Percentiles rank a stretch among this genome's conserved stretches.
These are phyloP conservation scores for Thalassiosira profunda DNA, from an alignment of 108 stramenopile species.

Conservation along the genomic window DNA sequence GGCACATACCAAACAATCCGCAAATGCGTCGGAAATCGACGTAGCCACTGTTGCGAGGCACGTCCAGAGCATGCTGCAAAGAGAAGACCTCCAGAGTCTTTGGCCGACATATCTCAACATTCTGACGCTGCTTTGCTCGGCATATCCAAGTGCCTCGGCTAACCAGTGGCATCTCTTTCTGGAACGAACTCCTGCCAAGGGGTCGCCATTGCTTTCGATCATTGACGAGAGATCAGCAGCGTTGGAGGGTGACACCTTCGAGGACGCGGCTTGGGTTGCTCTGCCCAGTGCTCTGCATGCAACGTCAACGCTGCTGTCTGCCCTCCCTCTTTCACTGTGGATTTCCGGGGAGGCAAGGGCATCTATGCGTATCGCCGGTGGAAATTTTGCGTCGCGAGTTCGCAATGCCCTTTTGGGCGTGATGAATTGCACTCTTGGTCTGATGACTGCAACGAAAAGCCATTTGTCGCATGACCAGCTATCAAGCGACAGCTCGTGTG, in stretches of 20 bases:
- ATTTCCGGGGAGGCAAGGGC: conserved; percentile 32
- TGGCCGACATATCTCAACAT: conserved; percentile 20
- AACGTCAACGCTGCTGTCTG: conserved; percentile 20
- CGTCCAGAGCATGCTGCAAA: conserved; percentile 28
- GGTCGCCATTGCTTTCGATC: conserved; percentile 17
- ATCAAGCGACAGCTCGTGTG: not conserved
- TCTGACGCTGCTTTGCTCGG: conserved; percentile 23
- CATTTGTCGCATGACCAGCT: not conserved
- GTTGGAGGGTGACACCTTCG: not conserved
- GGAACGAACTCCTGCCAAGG: conserved; percentile 22
- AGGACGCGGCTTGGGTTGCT: conserved; percentile 8
- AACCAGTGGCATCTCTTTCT: conserved; percentile 55
- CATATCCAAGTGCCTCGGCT: conserved; percentile 34
- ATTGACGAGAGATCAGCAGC: conserved; percentile 28
- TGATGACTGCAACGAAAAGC: conserved; percentile 25
- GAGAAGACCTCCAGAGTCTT: conserved; percentile 2
- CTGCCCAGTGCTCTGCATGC: conserved; percentile 30
- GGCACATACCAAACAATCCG: not conserved
- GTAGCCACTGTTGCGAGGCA: conserved; percentile 25
- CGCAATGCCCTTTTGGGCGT: conserved; percentile 20
- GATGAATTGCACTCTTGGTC: conserved; percentile 9
- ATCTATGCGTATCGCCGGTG: conserved; percentile 19
- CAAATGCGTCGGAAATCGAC: conserved; percentile 24
- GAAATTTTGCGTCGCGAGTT: conserved; percentile 41
- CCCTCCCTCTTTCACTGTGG: conserved; percentile 44